phyloP scores from a whole-genome alignment of 345 rosid species.

The Lenwebbia sp. region DNA sequence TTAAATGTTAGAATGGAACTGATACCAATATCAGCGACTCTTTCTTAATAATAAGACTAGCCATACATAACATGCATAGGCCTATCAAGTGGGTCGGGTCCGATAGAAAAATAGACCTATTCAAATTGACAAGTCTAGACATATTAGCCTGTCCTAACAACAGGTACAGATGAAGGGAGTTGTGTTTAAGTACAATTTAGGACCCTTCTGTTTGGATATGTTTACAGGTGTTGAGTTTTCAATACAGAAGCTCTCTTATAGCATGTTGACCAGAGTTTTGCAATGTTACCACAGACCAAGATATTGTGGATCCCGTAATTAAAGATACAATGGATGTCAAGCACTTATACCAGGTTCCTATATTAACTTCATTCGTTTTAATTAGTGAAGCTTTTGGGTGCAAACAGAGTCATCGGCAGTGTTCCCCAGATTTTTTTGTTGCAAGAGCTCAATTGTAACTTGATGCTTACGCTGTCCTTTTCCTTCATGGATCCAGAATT shows the following conservation, averaged over 20 bases:
- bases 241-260: neutral
- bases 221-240: neutral
- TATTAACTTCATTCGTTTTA: neutral
- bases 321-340: too few relatives aligned
- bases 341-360: conserved; percentile 84
- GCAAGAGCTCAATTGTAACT: neutral
- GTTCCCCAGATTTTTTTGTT: neutral
- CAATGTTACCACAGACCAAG: neutral
- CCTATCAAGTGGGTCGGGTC: neutral
- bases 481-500: neutral
- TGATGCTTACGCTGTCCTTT: neutral
- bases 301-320: too few relatives aligned
- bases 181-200: neutral
- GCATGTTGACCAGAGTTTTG: neutral
- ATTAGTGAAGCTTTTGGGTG: neutral
- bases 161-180: neutral
- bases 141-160: neutral
- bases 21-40: neutral
- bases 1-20: neutral
- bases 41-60: neutral
- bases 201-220: neutral
- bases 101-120: rapidly evolving
- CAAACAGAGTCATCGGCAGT: neutral
- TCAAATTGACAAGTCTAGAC: neutral
- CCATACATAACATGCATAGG: neutral